A percentile compares a stretch with the other conserved stretches of the same genome.
These are phyloP conservation scores for Candida methanosorbosa DNA, from an alignment of 805 yeast genomes.

Conservation along the genomic window DNA sequence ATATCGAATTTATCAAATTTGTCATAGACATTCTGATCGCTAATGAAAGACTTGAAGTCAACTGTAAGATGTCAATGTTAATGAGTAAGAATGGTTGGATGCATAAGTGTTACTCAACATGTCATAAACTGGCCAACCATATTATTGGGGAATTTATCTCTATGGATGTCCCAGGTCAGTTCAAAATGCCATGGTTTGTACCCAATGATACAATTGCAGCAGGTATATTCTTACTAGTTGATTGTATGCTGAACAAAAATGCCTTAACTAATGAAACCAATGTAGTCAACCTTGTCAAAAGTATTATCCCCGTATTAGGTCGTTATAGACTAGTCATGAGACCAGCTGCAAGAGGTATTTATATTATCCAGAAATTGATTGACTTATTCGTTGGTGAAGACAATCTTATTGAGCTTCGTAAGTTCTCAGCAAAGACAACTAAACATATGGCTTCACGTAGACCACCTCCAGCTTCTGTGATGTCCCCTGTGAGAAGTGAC, in stretches of 20 bases:
- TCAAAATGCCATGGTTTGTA: constrained; percentile 16
- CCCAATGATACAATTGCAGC: constrained; percentile 18
- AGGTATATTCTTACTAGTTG: constrained; percentile 20
- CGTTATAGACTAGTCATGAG: constrained; percentile 16
- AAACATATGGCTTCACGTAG: too few relatives aligned
- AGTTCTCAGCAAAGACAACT: too few relatives aligned
- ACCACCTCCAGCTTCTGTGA: too few relatives aligned
- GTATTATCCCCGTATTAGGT: constrained; percentile 12
- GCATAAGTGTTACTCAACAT: constrained; percentile 9
- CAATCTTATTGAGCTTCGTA: background rate
- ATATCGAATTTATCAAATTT: constrained; percentile 11
- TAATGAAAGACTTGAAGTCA: constrained; percentile 20
- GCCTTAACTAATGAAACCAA: constrained; percentile 9
- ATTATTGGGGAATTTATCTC: constrained; percentile 11
- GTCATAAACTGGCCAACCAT: constrained; percentile 13
- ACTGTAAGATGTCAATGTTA: constrained; percentile 20
- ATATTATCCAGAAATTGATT: constrained; percentile 17
- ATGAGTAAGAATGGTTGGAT: constrained; percentile 18
- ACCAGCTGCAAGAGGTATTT: constrained; percentile 22
- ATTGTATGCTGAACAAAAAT: constrained; percentile 16
- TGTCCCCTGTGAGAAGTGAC: too few relatives aligned
- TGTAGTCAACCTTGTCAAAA: constrained; percentile 8
- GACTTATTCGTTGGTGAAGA: constrained; percentile 11
- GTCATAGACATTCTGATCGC: constrained; percentile 9
- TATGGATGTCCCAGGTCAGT: constrained; percentile 7